A percentile compares a stretch with the other conserved stretches of the same genome.
Evolutionary conservation across 2,329 filamentous ascomycete genomes (phyloP).

Genomic region (Ceratocystis ficicola): DNA sequence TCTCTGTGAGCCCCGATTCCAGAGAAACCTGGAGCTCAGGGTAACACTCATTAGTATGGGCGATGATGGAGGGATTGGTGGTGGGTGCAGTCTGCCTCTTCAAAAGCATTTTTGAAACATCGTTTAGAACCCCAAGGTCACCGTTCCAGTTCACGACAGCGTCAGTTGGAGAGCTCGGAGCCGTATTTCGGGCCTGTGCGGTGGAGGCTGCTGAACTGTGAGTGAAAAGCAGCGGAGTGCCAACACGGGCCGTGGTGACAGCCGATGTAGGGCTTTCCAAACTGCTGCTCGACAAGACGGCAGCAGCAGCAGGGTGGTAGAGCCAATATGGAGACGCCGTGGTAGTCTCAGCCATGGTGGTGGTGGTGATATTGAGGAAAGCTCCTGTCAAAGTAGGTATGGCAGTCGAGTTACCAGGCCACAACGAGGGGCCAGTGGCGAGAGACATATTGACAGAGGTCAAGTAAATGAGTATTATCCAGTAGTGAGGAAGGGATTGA

Average conservation of each 20-base stretch:
- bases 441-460: background rate
- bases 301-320: background rate
- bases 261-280: background rate
- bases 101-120: background rate
- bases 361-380: background rate
- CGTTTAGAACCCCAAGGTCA: background rate
- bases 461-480: background rate
- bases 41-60: constrained; percentile 9
- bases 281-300: background rate
- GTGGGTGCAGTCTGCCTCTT: background rate
- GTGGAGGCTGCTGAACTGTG: background rate
- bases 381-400: background rate
- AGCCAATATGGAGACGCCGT: background rate
- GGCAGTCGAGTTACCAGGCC: background rate
- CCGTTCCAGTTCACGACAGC: background rate
- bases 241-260: constrained; percentile 10
- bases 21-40: constrained; percentile 14
- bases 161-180: background rate
- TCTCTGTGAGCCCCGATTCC: constrained; percentile 9
- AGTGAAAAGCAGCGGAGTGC: constrained; percentile 12
- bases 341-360: background rate
- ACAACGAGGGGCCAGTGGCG: background rate
- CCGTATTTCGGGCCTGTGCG: background rate
- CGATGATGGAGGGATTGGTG: background rate
- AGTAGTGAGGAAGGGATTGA: too few species aligned